These are phyloP conservation scores for Cyclotella distinguenda DNA, from an alignment of 108 stramenopile genomes.

Conservation along the genomic window DNA sequence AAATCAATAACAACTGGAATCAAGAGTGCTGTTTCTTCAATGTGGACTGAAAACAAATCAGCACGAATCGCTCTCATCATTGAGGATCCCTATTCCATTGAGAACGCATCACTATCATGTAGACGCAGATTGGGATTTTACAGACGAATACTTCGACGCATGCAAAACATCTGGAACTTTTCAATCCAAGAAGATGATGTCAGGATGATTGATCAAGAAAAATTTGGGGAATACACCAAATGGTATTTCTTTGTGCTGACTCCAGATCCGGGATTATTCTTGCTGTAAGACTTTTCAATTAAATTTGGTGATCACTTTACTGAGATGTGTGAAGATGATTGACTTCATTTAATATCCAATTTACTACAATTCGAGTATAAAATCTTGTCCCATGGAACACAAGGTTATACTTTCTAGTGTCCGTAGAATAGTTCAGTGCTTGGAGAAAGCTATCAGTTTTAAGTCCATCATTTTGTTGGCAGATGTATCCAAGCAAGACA, in stretches of 20 bases:
- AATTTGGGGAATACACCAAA: conserved; percentile 1
- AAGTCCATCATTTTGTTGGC: conserved; percentile 3
- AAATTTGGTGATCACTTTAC: no score
- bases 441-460: conserved; percentile 2
- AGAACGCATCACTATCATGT: not conserved
- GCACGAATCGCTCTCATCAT: not conserved
- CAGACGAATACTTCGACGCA: not conserved
- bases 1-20: not conserved
- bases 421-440: conserved; percentile 1
- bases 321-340: no score
- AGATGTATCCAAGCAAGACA: conserved; percentile 2
- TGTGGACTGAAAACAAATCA: not conserved
- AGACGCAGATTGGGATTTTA: conserved; percentile 7
- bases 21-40: not conserved
- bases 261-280: conserved; percentile 6
- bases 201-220: not conserved
- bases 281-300: no score
- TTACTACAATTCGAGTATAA: not conserved
- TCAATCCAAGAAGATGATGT: conserved; percentile 1
- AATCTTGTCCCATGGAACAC: conserved; percentile 16
- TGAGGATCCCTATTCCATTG: conserved; percentile 7
- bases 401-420: conserved; percentile 5
- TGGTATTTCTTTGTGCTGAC: conserved; percentile 2
- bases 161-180: not conserved
- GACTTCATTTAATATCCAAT: no score